A percentile compares a stretch with the other conserved stretches of the same genome.
Evolutionary conservation across 768 basidiomycete genomes (phyloP).

Genomic region (Naematelia encephala): DNA sequence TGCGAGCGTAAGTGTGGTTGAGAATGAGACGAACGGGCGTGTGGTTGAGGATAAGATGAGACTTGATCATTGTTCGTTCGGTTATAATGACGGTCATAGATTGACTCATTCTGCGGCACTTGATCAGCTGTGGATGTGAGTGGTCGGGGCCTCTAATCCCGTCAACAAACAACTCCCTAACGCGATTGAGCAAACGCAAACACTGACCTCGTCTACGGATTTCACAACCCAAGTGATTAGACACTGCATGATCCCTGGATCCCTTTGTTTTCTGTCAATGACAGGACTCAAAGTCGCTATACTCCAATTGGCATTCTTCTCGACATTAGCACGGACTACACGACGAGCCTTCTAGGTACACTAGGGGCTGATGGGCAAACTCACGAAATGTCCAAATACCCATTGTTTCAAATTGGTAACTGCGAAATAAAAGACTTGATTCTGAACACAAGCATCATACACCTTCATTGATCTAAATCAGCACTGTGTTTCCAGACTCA

Average conservation of each 20-base stretch:
- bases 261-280: constrained; percentile 33
- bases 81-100: not conserved
- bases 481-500: not conserved
- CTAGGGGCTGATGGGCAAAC: constrained; percentile 7
- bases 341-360: not conserved
- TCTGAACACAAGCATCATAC: constrained; percentile 46
- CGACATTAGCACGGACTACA: no score
- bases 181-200: no score
- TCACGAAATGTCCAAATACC: constrained; percentile 49
- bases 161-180: no score
- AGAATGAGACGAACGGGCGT: no score
- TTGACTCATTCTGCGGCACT: not conserved
- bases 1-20: not conserved
- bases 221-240: constrained; percentile 43
- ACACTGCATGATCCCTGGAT: constrained; percentile 46
- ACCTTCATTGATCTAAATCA: constrained; percentile 19
- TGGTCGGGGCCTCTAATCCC: no score
- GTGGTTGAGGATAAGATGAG: not conserved
- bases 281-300: constrained; percentile 40
- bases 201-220: constrained; percentile 45
- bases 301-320: constrained; percentile 42
- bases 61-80: not conserved
- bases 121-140: no score
- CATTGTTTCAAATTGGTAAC: constrained; percentile 48
- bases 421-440: constrained; percentile 46